phyloP scores from a whole-genome alignment of 257 asterid species.

The Jaltomata sinuosa region DNA sequence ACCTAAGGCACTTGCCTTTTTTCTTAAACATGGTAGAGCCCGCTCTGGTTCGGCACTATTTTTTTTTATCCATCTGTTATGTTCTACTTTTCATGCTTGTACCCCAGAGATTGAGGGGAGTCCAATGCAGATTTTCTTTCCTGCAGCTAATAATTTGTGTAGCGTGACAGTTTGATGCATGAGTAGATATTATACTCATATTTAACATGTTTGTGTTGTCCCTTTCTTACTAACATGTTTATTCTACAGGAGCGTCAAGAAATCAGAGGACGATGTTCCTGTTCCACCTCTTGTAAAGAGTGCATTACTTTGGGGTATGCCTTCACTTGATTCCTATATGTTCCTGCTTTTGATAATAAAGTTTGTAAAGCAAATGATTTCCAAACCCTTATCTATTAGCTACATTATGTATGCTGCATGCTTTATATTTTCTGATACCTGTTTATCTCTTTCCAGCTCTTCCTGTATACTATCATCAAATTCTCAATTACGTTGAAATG shows the following conservation, averaged over 20 bases:
- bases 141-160: background rate
- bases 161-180: background rate
- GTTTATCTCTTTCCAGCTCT: background rate
- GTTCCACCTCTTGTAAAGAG: conserved; percentile 93
- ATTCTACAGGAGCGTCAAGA: conserved; percentile 58
- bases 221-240: background rate
- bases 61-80: background rate
- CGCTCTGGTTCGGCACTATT: background rate
- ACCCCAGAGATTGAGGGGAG: background rate
- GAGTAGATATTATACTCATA: background rate
- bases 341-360: background rate
- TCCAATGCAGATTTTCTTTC: background rate
- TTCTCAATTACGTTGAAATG: background rate
- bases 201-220: background rate
- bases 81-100: background rate
- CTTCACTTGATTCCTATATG: conserved; percentile 9
- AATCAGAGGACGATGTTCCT: conserved; percentile 86
- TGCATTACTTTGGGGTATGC: conserved; percentile 90
- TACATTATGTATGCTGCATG: background rate
- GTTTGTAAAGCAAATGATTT: background rate
- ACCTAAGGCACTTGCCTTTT: too few relatives aligned
- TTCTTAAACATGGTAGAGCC: too few relatives aligned
- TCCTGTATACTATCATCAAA: background rate
- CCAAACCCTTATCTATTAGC: background rate
- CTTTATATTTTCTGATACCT: background rate